Conservation (phyloP, 306 rosid species). For the Ochetophila trinervis region DNA sequence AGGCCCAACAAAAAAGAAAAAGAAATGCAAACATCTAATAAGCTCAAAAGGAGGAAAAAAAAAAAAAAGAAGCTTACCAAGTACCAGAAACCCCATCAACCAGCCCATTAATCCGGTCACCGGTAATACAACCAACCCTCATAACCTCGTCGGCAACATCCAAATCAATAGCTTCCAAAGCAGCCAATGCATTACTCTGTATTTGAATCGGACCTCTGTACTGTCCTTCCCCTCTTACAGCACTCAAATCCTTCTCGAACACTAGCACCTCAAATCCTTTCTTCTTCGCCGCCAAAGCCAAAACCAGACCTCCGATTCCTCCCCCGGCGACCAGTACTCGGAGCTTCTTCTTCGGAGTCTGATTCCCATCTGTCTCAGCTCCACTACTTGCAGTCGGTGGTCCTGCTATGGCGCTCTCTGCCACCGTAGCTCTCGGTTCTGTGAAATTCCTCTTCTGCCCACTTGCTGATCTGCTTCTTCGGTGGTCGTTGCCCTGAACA, state of each 20-base stretch:
- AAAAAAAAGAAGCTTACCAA: slow-evolving; percentile 60
- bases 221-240: slow-evolving; percentile 92
- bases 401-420: slow-evolving; percentile 30
- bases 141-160: slow-evolving; percentile 91
- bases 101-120: slow-evolving; percentile 88
- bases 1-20: not conserved
- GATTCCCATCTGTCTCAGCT: slow-evolving; percentile 20
- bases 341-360: slow-evolving; percentile 40
- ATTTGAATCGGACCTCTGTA: slow-evolving; percentile 98
- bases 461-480: slow-evolving; percentile 30
- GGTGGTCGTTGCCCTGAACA: slow-evolving; percentile 6
- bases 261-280: slow-evolving; percentile 94
- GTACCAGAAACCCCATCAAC: slow-evolving; percentile 93
- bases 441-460: slow-evolving; percentile 33
- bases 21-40: not conserved
- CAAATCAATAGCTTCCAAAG: slow-evolving; percentile 88
- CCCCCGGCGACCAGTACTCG: slow-evolving; percentile 86
- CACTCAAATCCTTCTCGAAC: slow-evolving; percentile 94
- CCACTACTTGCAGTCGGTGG: slow-evolving; percentile 19
- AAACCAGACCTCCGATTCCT: slow-evolving; percentile 92
- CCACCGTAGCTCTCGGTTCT: slow-evolving; percentile 41
- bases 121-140: slow-evolving; percentile 86
- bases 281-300: slow-evolving; percentile 90
- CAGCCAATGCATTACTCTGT: slow-evolving; percentile 98
- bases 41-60: not conserved